Conservation (phyloP, 176 grass and related monocot genomes). For the Echinochloa phyllopogon region DNA sequence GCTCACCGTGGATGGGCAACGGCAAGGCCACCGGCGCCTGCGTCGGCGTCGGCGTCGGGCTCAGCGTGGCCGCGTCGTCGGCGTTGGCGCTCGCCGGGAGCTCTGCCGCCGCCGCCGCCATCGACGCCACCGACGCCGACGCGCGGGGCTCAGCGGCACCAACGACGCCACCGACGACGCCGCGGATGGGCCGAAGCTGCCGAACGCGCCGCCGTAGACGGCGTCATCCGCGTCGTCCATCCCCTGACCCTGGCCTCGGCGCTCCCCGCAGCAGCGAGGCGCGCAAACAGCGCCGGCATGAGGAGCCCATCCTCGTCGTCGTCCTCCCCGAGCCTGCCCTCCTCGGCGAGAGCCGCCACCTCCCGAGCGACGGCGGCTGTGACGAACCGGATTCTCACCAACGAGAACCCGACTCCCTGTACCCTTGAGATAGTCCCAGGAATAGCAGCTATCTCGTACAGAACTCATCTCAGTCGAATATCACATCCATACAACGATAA, state of each 20-base stretch:
- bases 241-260: conserved; percentile 52
- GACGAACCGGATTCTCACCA: too few species aligned
- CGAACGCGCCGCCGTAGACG: neutral
- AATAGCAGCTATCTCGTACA: too few species aligned
- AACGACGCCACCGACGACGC: conserved; percentile 30
- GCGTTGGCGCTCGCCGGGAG: too few species aligned
- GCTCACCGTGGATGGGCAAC: too few species aligned
- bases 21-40: too few species aligned
- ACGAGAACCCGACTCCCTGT: too few species aligned
- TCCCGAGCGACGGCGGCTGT: conserved; percentile 42
- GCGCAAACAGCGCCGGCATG: conserved; percentile 50
- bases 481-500: too few species aligned
- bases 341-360: conserved; percentile 39
- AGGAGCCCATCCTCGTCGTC: conserved; percentile 64
- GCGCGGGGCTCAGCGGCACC: conserved; percentile 3
- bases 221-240: neutral
- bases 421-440: too few species aligned
- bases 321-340: conserved; percentile 52
- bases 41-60: too few species aligned
- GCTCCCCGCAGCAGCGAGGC: conserved; percentile 44
- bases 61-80: too few species aligned
- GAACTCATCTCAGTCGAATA: too few species aligned
- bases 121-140: conserved; percentile 15
- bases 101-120: too few species aligned
- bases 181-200: neutral